Conservation (phyloP, 2,329 filamentous ascomycete genomes). For the Chrysoporthe deuterocubensis region DNA sequence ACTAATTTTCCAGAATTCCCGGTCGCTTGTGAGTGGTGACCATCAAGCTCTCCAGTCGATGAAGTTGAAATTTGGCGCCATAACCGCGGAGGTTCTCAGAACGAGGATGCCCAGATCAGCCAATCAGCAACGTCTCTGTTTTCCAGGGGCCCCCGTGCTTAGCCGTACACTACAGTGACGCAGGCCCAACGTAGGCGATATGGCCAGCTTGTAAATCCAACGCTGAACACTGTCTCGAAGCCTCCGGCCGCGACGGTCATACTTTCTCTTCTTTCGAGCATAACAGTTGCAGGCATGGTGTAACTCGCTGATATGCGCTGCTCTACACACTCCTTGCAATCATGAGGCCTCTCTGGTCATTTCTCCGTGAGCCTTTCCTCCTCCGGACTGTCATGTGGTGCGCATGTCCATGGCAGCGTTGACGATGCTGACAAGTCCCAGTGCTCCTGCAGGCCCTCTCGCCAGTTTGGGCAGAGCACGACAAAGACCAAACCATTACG, state of each 20-base stretch:
- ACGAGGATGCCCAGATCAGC: neutral
- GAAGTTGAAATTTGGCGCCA: constrained; percentile 2
- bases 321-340: constrained; percentile 17
- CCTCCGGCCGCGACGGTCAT: constrained; percentile 9
- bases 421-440: constrained; percentile 33
- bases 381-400: constrained; percentile 16
- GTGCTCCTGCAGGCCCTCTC: constrained; percentile 52
- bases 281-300: constrained; percentile 19
- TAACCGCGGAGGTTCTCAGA: constrained; percentile 4
- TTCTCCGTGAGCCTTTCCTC: constrained; percentile 45
- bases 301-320: constrained; percentile 29
- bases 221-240: neutral
- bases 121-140: constrained; percentile 19
- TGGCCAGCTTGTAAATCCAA: constrained; percentile 32
- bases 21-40: neutral
- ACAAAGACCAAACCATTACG: constrained; percentile 33
- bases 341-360: constrained; percentile 31
- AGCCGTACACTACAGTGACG: constrained; percentile 12
- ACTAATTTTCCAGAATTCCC: neutral
- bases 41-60: neutral
- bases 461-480: constrained; percentile 44
- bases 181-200: constrained; percentile 18
- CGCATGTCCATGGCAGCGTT: constrained; percentile 21
- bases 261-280: neutral
- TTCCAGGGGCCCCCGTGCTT: constrained; percentile 14